Evolutionary conservation across 164 flowering plant species (phyloP), one percentile per base, ranked within the genome.

Genomic region (Magnolia kwangsiensis): DNA sequence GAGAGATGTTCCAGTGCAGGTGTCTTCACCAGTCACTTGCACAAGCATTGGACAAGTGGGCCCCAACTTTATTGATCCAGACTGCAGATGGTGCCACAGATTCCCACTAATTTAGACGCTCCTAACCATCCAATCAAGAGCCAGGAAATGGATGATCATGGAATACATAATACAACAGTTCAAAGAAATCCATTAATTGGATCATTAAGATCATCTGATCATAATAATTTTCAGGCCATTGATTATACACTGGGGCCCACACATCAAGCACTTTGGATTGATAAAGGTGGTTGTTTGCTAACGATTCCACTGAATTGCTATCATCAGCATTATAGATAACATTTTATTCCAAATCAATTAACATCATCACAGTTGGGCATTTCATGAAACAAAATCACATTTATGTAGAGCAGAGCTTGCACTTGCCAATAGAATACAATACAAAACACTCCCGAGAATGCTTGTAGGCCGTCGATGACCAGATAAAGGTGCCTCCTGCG

Each of bases 401-500:
- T 55, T 55, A 16, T 27, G 51, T 1, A 67, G 18, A 63, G 8
- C 20, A 69, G 73, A 74, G 71, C 21, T 49, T 78, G 24, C 23
- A 91, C 98, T 89, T 90, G 91, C 98, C 97, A 94, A 79, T 68
- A 92, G 29, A 24, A 91, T 8, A 80, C 88, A 89, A 82, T 91
- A 93, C 23, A 90, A 29, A 49, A 90, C 23, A 72, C 95, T 88
- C 31, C 97, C 96, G 68, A 89, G 3, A 20, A 92, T 82, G 31
- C 88, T 83, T 45, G 91, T 85, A 14, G 86, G 87, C 85, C 88
- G 91, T 79, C 97, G 88, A 77, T 89, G 93, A 63, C 91, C 92
- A 76, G 87, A 90, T 80, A 93, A 77, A 31, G 98, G 99, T 45
- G 99, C 96, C 74, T 93, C 98, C 20, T 96, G 90, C 73, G 91